phyloP scores from a whole-genome alignment of 2,329 filamentous ascomycete genomes.

The Hirsutella thompsonii region DNA sequence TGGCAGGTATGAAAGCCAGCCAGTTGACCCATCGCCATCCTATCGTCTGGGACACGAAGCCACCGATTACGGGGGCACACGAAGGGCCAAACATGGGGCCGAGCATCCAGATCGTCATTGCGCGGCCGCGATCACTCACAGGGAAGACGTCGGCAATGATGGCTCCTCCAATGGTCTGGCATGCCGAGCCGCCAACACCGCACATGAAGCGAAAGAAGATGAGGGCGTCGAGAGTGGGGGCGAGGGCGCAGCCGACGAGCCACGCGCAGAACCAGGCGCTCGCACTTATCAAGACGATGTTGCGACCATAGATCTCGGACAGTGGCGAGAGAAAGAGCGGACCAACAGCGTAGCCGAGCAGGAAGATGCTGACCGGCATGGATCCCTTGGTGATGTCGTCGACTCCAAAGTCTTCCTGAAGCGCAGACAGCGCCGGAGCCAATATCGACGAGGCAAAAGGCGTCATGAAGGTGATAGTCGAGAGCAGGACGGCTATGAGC shows the following conservation, averaged over 20 bases:
- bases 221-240: slow-evolving; percentile 37
- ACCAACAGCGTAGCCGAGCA: slow-evolving; percentile 45
- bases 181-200: slow-evolving; percentile 43
- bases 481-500: slow-evolving; percentile 40
- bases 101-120: slow-evolving; percentile 37
- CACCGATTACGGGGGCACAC: slow-evolving; percentile 33
- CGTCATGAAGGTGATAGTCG: slow-evolving; percentile 50
- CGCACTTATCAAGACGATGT: slow-evolving; percentile 39
- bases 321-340: slow-evolving; percentile 44
- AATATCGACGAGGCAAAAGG: slow-evolving; percentile 52
- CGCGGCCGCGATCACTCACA: slow-evolving; percentile 30
- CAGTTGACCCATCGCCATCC: slow-evolving; percentile 41
- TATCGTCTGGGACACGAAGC: slow-evolving; percentile 32
- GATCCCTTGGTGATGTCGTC: slow-evolving; percentile 26
- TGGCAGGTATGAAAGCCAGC: slow-evolving; percentile 34
- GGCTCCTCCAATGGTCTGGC: slow-evolving; percentile 36
- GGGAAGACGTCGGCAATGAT: slow-evolving; percentile 42
- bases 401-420: slow-evolving; percentile 30
- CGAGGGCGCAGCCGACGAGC: slow-evolving; percentile 51
- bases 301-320: slow-evolving; percentile 52
- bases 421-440: slow-evolving; percentile 30
- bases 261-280: slow-evolving; percentile 50
- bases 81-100: slow-evolving; percentile 46
- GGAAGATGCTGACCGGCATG: slow-evolving; percentile 48
- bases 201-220: slow-evolving; percentile 47